These are phyloP conservation scores for Microbotryum intermedium DNA, from an alignment of 1,284 basidiomycete genomes.

Conservation along the genomic window DNA sequence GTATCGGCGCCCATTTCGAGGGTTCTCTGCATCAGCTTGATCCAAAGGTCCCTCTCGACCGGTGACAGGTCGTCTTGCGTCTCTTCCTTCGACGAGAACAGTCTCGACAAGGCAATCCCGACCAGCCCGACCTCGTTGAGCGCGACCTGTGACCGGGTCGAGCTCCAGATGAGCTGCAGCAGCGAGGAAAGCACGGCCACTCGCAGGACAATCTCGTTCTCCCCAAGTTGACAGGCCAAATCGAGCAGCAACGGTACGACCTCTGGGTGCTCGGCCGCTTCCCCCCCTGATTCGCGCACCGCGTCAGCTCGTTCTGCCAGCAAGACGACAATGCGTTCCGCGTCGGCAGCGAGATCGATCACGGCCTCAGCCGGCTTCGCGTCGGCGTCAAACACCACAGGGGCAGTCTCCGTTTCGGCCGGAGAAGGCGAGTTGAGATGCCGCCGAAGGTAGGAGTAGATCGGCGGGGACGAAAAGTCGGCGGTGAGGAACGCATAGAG, in stretches of 20 bases:
- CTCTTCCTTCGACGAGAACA: neutral
- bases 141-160: constrained; percentile 35
- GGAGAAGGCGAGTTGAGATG: neutral
- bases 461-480: constrained; percentile 6
- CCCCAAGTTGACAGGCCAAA: neutral
- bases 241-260: constrained; percentile 5
- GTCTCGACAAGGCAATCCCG: neutral
- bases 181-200: neutral
- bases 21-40: neutral
- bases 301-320: neutral
- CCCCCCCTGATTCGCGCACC: neutral
- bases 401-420: too few relatives aligned
- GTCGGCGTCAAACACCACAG: too few relatives aligned
- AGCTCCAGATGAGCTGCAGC: neutral
- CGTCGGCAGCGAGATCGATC: too few relatives aligned
- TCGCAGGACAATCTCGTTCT: neutral
- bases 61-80: neutral
- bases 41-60: neutral
- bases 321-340: neutral
- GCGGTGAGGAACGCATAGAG: constrained; percentile 8
- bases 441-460: constrained; percentile 1
- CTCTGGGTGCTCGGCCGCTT: neutral
- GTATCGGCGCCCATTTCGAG: constrained; percentile 6
- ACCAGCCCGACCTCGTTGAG: constrained; percentile 8
- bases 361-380: too few relatives aligned